Percentiles rank a stretch among this genome's conserved stretches.
These are phyloP conservation scores for Colletotrichum paranaense DNA, from an alignment of 2,329 filamentous ascomycete species.

Conservation along the genomic window DNA sequence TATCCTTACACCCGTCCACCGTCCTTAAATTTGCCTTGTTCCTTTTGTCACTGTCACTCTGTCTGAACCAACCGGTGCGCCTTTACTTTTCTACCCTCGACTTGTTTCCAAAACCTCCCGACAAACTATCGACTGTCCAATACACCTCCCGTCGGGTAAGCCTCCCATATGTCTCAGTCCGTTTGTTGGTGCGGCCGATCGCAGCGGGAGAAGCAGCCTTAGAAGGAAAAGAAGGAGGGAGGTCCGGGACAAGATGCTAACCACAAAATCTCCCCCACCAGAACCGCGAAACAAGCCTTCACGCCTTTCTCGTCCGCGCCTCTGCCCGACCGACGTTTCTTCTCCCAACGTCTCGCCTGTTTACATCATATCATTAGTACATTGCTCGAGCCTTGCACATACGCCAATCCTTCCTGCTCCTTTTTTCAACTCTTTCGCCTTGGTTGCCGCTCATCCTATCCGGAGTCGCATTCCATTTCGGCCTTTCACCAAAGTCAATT, in stretches of 20 bases:
- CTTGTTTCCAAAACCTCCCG: conserved; percentile 16
- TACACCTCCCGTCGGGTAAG: conserved; percentile 23
- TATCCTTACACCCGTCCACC: not conserved
- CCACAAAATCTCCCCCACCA: conserved; percentile 21
- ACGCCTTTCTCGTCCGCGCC: conserved; percentile 9
- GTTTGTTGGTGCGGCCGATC: conserved; percentile 1
- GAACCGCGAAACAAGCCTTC: conserved; percentile 21
- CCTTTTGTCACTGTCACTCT: conserved; percentile 6
- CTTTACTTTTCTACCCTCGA: conserved; percentile 26
- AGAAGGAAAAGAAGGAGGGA: conserved; percentile 25
- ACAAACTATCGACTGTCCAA: conserved; percentile 18
- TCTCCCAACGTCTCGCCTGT: conserved; percentile 5
- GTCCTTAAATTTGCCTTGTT: not conserved
- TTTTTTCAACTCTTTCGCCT: not conserved
- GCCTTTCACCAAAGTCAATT: conserved; percentile 11
- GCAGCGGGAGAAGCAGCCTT: conserved; percentile 23
- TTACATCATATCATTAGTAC: conserved; percentile 4
- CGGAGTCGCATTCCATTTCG: conserved; percentile 23
- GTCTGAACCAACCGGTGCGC: conserved; percentile 17
- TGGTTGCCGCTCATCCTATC: not conserved
- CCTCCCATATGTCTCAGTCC: conserved; percentile 15
- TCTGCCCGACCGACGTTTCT: conserved; percentile 22
- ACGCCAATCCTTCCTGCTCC: not conserved
- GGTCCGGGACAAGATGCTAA: conserved; percentile 31
- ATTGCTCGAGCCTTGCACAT: not conserved